These are phyloP conservation scores for Vitis hybrid DNA, from an alignment of 177 flowering plant species.

Conservation along the genomic window DNA sequence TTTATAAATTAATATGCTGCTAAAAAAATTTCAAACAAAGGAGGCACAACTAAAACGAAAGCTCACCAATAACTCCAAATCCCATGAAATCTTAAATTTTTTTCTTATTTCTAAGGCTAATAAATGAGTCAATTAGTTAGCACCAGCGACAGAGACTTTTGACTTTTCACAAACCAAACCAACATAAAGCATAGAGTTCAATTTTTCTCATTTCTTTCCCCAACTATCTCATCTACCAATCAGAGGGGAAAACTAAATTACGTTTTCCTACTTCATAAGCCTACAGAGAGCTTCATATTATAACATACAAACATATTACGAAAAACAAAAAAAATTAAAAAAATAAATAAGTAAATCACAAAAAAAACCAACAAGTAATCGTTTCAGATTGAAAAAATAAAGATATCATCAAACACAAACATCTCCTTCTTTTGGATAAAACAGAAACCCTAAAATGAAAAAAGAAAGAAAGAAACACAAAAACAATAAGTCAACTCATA, in stretches of 20 bases:
- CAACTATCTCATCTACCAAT: neutral
- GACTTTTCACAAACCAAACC: neutral
- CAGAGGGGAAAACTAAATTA: neutral
- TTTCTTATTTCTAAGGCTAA: neutral
- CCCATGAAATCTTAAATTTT: neutral
- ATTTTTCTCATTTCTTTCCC: neutral
- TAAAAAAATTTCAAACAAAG: neutral
- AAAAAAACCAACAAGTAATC: too few species aligned
- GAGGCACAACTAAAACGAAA: too few species aligned
- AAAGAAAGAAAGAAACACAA: neutral
- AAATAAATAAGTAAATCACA: too few species aligned
- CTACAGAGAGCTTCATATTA: neutral
- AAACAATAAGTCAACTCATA: neutral
- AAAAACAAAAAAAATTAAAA: too few species aligned
- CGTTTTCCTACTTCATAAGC: too few species aligned
- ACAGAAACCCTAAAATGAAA: neutral
- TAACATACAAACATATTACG: too few species aligned
- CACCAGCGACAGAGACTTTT: neutral
- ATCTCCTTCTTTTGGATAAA: neutral
- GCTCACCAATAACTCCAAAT: neutral
- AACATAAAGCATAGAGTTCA: neutral
- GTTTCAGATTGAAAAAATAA: too few species aligned
- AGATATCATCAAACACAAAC: too few species aligned
- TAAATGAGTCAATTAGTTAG: neutral
- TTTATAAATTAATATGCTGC: neutral